Percentiles rank a stretch among this genome's conserved stretches.
Conservation (phyloP, 768 basidiomycete species). For the Leucocoprinus leucothites region DNA sequence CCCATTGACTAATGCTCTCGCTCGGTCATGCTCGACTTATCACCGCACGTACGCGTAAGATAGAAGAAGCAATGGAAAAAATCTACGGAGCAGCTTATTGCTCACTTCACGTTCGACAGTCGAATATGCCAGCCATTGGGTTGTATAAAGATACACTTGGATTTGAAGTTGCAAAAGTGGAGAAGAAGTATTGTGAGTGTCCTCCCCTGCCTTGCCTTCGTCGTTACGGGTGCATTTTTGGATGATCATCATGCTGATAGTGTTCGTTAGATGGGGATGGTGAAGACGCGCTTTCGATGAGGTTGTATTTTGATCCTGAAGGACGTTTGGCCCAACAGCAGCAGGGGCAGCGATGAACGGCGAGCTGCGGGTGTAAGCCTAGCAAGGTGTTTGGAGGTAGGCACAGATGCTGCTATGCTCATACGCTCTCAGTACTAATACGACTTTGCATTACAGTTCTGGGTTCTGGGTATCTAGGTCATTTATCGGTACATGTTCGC, state of each 20-base stretch:
- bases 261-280: slow-evolving; percentile 72
- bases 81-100: slow-evolving; percentile 85
- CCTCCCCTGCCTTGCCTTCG: not conserved
- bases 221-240: not conserved
- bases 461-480: too few species aligned
- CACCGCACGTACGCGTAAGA: not conserved
- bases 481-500: too few species aligned
- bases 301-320: slow-evolving; percentile 30
- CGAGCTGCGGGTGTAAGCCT: too few species aligned
- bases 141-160: slow-evolving; percentile 89
- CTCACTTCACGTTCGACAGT: slow-evolving; percentile 89
- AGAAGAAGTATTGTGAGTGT: slow-evolving; percentile 86
- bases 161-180: slow-evolving; percentile 82
- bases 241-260: slow-evolving; percentile 3
- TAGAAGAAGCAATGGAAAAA: slow-evolving; percentile 89
- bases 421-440: too few species aligned
- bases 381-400: too few species aligned
- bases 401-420: too few species aligned
- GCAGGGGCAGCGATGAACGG: too few species aligned
- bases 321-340: not conserved
- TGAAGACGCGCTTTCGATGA: slow-evolving; percentile 86
- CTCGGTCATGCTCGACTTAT: too few species aligned
- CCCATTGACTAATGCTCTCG: too few species aligned
- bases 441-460: too few species aligned
- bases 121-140: slow-evolving; percentile 88